These are phyloP conservation scores for Neofusicoccum cordaticola DNA, from an alignment of 2,329 filamentous ascomycete genomes.

Conservation along the genomic window DNA sequence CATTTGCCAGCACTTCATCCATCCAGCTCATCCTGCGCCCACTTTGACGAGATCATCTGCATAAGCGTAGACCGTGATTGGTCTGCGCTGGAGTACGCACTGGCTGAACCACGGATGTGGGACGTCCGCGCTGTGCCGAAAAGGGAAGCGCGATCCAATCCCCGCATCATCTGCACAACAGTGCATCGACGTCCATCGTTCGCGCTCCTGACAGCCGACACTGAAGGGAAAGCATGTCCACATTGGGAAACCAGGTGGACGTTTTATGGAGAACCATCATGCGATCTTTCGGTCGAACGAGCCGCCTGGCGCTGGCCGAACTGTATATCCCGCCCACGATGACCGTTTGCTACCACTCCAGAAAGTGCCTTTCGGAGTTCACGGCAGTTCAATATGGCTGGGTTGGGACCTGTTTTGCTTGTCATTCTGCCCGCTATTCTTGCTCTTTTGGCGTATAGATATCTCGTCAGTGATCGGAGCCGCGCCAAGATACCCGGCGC, in stretches of 20 bases:
- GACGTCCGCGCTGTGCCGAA: slow-evolving; percentile 6
- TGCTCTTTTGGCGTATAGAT: neutral
- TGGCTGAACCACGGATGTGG: neutral
- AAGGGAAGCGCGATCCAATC: slow-evolving; percentile 17
- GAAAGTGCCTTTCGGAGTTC: neutral
- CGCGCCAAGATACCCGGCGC: neutral
- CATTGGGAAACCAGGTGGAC: neutral
- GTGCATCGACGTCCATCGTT: neutral
- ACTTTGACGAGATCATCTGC: neutral
- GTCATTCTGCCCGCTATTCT: neutral
- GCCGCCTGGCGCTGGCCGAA: neutral
- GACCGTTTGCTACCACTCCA: neutral
- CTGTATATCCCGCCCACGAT: slow-evolving; percentile 3
- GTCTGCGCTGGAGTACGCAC: neutral
- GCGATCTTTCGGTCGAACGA: neutral
- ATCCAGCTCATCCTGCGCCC: neutral
- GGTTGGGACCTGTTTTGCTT: neutral
- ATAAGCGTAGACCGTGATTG: neutral
- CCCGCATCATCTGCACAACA: slow-evolving; percentile 5
- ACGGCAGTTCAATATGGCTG: neutral
- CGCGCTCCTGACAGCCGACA: neutral
- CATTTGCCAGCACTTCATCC: neutral
- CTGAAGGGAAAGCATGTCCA: neutral
- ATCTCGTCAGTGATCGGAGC: neutral
- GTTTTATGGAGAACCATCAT: neutral